Percentiles rank a stretch among this genome's conserved stretches.
Conservation (phyloP, 352 stramenopile species). For the Globisporangium ultimum region DNA sequence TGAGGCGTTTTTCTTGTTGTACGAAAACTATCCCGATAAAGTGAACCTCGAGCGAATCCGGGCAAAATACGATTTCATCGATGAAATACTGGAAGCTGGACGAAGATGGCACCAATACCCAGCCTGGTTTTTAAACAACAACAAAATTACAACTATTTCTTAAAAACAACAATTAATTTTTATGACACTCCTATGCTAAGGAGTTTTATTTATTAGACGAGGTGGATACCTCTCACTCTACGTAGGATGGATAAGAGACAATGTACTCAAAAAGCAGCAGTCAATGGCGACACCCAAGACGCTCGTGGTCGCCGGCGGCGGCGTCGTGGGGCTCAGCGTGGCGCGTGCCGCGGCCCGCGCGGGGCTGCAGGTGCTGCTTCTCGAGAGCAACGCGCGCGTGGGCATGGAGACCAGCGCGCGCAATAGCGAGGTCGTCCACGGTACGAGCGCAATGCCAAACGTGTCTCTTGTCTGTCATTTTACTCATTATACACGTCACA, state of each 20-base stretch:
- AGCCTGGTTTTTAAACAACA: no score
- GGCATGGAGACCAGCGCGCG: conserved; percentile 87
- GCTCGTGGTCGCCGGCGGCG: conserved; percentile 65
- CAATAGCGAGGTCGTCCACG: conserved; percentile 97
- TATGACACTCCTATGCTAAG: no score
- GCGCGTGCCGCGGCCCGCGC: conserved; percentile 48
- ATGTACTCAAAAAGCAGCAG: neutral
- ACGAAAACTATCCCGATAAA: neutral
- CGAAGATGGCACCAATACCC: no score
- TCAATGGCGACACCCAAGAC: conserved; percentile 35
- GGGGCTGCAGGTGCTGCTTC: conserved; percentile 76
- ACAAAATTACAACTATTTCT: no score
- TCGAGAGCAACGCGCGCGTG: conserved; percentile 84
- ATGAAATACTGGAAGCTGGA: no score
- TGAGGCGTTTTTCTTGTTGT: no score
- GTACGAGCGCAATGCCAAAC: conserved; percentile 22
- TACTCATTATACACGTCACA: no score
- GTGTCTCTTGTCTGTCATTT: neutral
- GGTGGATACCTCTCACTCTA: no score
- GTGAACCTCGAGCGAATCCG: neutral
- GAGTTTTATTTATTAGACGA: neutral
- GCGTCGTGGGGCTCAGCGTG: conserved; percentile 75
- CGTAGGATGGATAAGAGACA: neutral
- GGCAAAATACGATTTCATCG: no score
- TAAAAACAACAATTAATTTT: no score